Evolutionary conservation across 495 filamentous ascomycete genomes (phyloP), one percentile per base, ranked within the genome.

Genomic region (Penicillium argentinense): DNA sequence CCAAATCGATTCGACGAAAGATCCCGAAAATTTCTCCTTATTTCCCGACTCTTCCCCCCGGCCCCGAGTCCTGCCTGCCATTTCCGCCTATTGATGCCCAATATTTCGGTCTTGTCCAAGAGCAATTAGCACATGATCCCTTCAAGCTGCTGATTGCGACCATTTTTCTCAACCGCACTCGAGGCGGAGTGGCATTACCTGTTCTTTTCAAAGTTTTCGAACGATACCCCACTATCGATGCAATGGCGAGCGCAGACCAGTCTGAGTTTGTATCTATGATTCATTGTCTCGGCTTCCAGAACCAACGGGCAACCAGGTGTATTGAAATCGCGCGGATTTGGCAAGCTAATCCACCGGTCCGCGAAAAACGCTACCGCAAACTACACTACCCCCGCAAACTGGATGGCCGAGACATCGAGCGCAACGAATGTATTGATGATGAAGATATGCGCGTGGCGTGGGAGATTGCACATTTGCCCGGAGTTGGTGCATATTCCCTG

Each of bases 401-500:
- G 1, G 82, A 83, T 49, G 83, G 80, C 5, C 66, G 60, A n/a
- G 74, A 82, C 42, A 67, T 88, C 19, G 72, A 66, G 19, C 53
- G 51, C 0, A 70, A 62, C 6, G 82, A 86, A 56, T 71, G 67
- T n/a, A 55, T 67, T 42, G 62, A 67, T 33, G 63, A 74, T 30
- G 64, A 68, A 30, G 60, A 78, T 47, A 47, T 45, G 8, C 68
- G 75, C 12, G 62, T 71, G 3, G 86, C 80, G 4, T 95, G 89
- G 86, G 92, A 97, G 54, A 83, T 96, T 46, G 91, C 84, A 0
- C 87, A 95, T 61, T 59, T 97, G 26, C 88, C 91, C 0, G 85
- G 87, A n/a, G 67, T 82, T 5, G 92, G 93, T 2, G 77, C 83
- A 1, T 97, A 97, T 64, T 88, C 91, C 0, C 67, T 95, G 27